Evolutionary conservation across 2,329 filamentous ascomycete genomes (phyloP).

Genomic region (Teratosphaeria destructans): DNA sequence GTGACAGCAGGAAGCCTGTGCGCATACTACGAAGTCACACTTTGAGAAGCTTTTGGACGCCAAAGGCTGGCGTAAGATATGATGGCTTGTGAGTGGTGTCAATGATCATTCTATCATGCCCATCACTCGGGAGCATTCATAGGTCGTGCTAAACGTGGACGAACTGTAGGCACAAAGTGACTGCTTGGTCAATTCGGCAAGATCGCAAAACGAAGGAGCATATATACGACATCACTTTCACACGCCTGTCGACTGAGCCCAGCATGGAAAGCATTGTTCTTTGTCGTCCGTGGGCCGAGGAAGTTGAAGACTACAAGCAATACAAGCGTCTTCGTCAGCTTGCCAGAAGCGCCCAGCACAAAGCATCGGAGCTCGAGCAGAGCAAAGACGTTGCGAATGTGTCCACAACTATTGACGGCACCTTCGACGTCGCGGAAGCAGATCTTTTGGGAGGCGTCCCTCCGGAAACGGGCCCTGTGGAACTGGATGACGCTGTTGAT

Average conservation of each 20-base stretch:
- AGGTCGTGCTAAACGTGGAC: background rate
- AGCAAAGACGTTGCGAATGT: background rate
- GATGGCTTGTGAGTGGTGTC: conserved; percentile 34
- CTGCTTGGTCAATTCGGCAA: conserved; percentile 31
- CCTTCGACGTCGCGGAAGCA: background rate
- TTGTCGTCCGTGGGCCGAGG: conserved; percentile 31
- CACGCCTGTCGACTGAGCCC: conserved; percentile 20
- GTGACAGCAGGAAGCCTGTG: conserved; percentile 31
- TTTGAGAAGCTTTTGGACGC: conserved; percentile 35
- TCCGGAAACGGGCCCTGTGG: background rate
- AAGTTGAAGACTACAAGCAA: conserved; percentile 39
- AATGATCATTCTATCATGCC: background rate
- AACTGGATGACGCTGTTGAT: background rate
- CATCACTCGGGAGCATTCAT: background rate
- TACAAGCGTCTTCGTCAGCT: conserved; percentile 32
- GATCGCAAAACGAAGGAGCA: conserved; percentile 17
- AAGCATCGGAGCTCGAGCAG: background rate
- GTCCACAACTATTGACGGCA: background rate
- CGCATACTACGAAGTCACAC: conserved; percentile 36
- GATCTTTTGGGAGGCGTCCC: background rate
- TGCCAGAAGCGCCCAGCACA: conserved; percentile 1
- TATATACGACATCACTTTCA: conserved; percentile 31
- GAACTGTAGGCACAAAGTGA: conserved; percentile 24
- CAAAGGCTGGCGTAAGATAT: conserved; percentile 38
- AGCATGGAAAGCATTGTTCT: conserved; percentile 27